Base-by-base conservation (phyloP, 2,329 filamentous ascomycete genomes). In the Colletotrichum liriopes region DNA sequence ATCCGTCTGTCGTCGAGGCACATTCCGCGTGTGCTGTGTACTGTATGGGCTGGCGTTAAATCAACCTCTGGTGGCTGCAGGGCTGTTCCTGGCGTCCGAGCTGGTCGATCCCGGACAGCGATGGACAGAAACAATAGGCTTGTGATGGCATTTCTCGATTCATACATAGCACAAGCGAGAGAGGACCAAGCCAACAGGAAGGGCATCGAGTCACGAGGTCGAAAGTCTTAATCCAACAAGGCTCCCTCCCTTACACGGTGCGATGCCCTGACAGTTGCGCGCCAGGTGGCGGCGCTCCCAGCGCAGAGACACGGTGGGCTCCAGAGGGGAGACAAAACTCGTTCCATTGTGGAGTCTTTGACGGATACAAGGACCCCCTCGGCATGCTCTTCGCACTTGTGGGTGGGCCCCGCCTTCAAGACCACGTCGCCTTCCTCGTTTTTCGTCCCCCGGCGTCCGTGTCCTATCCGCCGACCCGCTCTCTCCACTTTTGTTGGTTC, bases 401-500 rank as follows among this genome's bases (percentile, higher is more conserved):
- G 47, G n/a, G 12, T 14, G 4, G 20, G 43, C 26, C 18, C 49
- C 63, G 39, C 52, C 39, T 37, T 20, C 56, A 60, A 16, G 20
- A 23, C n/a, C 20, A 37, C 55, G 14, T 52, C 26, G 49, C 49
- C n/a, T 29, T 29, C 26, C 23, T 18, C 49, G 6, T 18, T n/a
- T 41, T 14, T 60, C 18, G 18, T 18, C 43, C 37, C 56, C 37
- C 45, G 41, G 65, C 37, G 58, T 62, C 59, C 20, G 49, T 68
- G 58, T 51, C 11, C 68, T 26, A 56, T 37, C 67, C 67, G 68
- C 56, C 26, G 63, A 51, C 63, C 55, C 66, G 63, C 52, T 51
- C 7, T n/a, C 32, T 56, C 59, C 59, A 49, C 59, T 51, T 29
- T 62, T 70, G 67, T 70, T 70, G 67, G 67, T 66, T 66, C 54